Evolutionary conservation across 352 stramenopile genomes (phyloP).

Genomic region (Phytophthora macrochlamydospora): DNA sequence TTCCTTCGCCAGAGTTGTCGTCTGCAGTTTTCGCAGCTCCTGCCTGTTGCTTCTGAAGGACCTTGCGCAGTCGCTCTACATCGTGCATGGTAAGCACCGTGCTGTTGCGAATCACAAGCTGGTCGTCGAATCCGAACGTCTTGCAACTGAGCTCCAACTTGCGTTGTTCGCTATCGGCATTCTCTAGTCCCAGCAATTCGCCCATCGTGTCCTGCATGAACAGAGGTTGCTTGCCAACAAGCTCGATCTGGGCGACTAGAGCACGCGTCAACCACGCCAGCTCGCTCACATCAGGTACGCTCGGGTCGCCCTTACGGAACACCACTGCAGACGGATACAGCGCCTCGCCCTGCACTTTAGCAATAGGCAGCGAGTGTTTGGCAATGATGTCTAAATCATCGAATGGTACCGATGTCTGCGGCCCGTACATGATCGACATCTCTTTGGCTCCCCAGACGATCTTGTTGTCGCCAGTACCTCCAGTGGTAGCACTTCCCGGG

Average conservation of each 20-base stretch:
- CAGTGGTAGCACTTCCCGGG: constrained; percentile 25
- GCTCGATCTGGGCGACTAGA: constrained; percentile 61
- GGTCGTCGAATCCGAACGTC: constrained; percentile 63
- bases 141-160: constrained; percentile 69
- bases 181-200: constrained; percentile 63
- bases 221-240: constrained; percentile 65
- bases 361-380: constrained; percentile 57
- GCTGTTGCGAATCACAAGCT: constrained; percentile 80
- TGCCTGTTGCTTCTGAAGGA: constrained; percentile 44
- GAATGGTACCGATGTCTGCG: constrained; percentile 74
- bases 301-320: constrained; percentile 76
- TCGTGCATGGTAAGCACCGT: constrained; percentile 81
- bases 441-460: constrained; percentile 84
- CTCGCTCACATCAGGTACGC: constrained; percentile 61
- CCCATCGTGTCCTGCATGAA: constrained; percentile 80
- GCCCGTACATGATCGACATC: constrained; percentile 81
- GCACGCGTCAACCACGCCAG: constrained; percentile 78
- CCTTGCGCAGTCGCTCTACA: constrained; percentile 64
- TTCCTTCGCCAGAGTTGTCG: constrained; percentile 4
- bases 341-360: constrained; percentile 43
- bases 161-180: constrained; percentile 38
- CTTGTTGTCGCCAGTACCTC: constrained; percentile 40
- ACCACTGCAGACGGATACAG: constrained; percentile 75
- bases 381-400: constrained; percentile 79
- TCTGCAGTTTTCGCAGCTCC: constrained; percentile 5